A percentile compares a stretch with the other conserved stretches of the same genome.
phyloP scores from a whole-genome alignment of 345 rosid genomes.

The Ceriops zippeliana region DNA sequence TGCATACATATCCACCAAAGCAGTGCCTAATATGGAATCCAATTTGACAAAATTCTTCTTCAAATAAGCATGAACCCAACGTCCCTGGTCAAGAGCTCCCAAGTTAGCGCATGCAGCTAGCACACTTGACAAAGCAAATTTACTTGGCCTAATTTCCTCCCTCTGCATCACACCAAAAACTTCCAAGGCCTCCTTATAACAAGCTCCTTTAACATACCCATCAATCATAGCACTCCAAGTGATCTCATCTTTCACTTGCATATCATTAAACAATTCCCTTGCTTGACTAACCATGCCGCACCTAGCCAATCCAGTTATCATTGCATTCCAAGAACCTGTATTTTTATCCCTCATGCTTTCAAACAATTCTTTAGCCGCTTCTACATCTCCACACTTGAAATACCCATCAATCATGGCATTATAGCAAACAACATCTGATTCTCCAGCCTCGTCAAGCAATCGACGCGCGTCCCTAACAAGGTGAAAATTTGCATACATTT shows the following conservation, averaged over 20 bases:
- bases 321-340: constrained; percentile 40
- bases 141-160: constrained; percentile 27
- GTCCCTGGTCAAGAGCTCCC: constrained; percentile 46
- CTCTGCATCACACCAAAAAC: constrained; percentile 39
- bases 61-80: constrained; percentile 42
- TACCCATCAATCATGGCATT: constrained; percentile 46
- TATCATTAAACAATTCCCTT: constrained; percentile 37
- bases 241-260: constrained; percentile 40
- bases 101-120: constrained; percentile 40
- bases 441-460: constrained; percentile 30
- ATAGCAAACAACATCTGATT: constrained; percentile 33
- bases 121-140: constrained; percentile 34
- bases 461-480: constrained; percentile 28
- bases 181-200: constrained; percentile 37
- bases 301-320: constrained; percentile 41
- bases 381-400: constrained; percentile 34
- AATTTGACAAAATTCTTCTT: constrained; percentile 21
- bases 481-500: constrained; percentile 44
- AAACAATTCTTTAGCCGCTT: constrained; percentile 35
- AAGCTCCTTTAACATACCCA: constrained; percentile 36
- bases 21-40: constrained; percentile 41
- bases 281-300: constrained; percentile 40
- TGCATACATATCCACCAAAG: constrained; percentile 44
- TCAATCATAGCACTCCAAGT: constrained; percentile 54
- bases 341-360: constrained; percentile 24